These are phyloP conservation scores for Ophiocordyceps sinensis DNA, from an alignment of 2,329 filamentous ascomycete genomes.

Conservation along the genomic window DNA sequence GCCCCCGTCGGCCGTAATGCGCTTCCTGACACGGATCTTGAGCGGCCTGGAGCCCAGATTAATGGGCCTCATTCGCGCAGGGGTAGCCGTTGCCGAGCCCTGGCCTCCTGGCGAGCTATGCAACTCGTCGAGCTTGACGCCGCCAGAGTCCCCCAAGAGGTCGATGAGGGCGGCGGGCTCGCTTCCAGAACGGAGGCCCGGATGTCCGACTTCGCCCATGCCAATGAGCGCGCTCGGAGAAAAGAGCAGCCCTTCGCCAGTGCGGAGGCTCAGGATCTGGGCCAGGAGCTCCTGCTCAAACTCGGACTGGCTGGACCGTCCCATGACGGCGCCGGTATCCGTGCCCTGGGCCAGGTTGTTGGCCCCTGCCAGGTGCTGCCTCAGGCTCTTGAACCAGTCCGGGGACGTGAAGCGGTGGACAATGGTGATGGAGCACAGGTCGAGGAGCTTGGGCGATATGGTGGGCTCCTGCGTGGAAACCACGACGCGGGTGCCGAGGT, in stretches of 20 bases:
- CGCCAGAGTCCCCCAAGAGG: not conserved
- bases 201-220: not conserved
- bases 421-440: constrained; percentile 57
- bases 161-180: no score
- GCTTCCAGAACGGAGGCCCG: not conserved
- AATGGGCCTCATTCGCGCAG: not conserved
- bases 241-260: constrained; percentile 32
- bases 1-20: constrained; percentile 30
- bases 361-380: constrained; percentile 28
- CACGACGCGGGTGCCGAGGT: constrained; percentile 50
- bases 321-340: not conserved
- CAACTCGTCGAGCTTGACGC: not conserved
- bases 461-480: constrained; percentile 70
- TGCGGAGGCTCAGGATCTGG: constrained; percentile 25
- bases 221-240: constrained; percentile 26
- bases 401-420: constrained; percentile 60
- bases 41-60: constrained; percentile 22
- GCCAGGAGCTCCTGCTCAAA: constrained; percentile 19
- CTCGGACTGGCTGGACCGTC: not conserved
- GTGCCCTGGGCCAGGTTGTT: not conserved
- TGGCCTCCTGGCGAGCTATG: not conserved
- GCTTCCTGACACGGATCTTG: constrained; percentile 23
- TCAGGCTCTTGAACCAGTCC: constrained; percentile 38
- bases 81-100: no score
- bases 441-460: constrained; percentile 51